Evolutionary conservation across 768 basidiomycete genomes (phyloP).

Genomic region (Panus rudis): DNA sequence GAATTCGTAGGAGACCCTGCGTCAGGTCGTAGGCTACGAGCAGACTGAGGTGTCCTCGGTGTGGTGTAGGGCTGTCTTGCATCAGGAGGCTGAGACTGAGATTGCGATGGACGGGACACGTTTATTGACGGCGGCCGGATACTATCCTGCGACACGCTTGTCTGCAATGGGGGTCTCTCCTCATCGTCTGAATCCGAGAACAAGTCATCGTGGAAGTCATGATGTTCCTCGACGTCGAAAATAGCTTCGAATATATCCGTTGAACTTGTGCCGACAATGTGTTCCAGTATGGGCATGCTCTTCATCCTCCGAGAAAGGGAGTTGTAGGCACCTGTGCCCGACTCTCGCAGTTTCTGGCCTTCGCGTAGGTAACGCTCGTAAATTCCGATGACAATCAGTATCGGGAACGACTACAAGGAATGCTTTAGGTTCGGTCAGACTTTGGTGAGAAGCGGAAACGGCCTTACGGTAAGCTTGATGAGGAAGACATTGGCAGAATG

Average conservation of each 20-base stretch:
- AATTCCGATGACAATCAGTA: constrained; percentile 63
- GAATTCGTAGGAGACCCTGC: constrained; percentile 18
- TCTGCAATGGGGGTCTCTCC: constrained; percentile 7
- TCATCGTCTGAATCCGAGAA: constrained; percentile 35
- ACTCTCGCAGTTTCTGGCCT: constrained; percentile 43
- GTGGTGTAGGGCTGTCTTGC: neutral
- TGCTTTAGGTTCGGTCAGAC: neutral
- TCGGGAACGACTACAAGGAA: constrained; percentile 56
- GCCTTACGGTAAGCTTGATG: constrained; percentile 67
- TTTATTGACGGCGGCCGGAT: constrained; percentile 3
- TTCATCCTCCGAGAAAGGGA: constrained; percentile 67
- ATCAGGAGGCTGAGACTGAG: neutral
- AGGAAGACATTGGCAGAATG: constrained; percentile 82
- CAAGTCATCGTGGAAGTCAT: constrained; percentile 37
- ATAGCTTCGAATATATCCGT: constrained; percentile 71
- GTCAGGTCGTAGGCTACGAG: constrained; percentile 11
- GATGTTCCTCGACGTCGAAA: constrained; percentile 54
- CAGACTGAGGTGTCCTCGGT: constrained; percentile 15
- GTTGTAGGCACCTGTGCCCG: constrained; percentile 48
- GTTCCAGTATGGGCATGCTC: constrained; percentile 67
- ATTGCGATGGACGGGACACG: neutral
- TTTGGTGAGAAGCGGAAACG: neutral
- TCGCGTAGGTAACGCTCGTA: constrained; percentile 70
- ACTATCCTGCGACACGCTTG: constrained; percentile 5
- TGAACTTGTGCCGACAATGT: constrained; percentile 63